Percentiles rank a stretch among this genome's conserved stretches.
Conservation (phyloP, 441 rosid species). For the Monsonia emarginata region DNA sequence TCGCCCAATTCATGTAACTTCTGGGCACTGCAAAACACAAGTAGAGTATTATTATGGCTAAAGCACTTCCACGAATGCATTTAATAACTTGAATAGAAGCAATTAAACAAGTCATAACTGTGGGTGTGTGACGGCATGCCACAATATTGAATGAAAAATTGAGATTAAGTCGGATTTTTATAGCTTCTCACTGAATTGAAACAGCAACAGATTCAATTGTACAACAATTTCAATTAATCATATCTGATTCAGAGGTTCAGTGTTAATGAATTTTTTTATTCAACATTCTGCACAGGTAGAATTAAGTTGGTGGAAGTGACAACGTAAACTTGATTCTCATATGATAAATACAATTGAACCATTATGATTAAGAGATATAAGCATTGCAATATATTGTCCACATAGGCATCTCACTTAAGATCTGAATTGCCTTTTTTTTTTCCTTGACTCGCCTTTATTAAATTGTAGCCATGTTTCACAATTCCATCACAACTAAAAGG, state of each 20-base stretch:
- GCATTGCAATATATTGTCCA: background rate
- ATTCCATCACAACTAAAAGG: background rate
- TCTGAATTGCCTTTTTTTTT: too few species aligned
- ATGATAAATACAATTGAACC: background rate
- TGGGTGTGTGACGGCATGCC: background rate
- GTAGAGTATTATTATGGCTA: conserved; percentile 13
- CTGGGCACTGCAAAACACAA: conserved; percentile 51
- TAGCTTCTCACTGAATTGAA: background rate
- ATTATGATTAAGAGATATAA: background rate
- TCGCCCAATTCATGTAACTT: conserved; percentile 77
- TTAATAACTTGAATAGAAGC: background rate
- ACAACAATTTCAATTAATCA: background rate
- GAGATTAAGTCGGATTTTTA: background rate
- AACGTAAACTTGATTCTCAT: background rate
- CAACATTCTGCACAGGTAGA: background rate
- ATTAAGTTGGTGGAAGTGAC: background rate
- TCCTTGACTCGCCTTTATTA: background rate
- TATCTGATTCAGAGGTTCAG: background rate
- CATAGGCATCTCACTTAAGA: too few species aligned
- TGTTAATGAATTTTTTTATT: background rate
- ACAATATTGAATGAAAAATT: background rate
- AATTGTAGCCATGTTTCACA: background rate
- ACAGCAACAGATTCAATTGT: background rate
- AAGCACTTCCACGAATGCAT: conserved; percentile 2
- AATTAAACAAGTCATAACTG: background rate